Base-by-base conservation (phyloP, 768 basidiomycete genomes). In the Serendipita vermifera region DNA sequence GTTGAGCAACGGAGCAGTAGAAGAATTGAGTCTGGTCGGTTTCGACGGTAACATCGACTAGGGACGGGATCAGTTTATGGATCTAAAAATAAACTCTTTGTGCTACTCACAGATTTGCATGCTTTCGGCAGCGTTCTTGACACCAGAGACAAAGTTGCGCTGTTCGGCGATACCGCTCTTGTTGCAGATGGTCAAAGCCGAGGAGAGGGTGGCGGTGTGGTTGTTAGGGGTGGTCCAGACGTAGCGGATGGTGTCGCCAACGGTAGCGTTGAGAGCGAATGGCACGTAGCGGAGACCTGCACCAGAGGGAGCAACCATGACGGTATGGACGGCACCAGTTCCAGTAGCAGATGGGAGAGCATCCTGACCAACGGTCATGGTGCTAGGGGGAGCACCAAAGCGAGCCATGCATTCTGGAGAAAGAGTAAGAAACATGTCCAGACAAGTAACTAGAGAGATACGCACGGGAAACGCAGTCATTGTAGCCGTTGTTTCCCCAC, bases 191-290 rank as follows among this genome's bases (percentile, higher is more conserved):
- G 69, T 64, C 58, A 86, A 73, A 41, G 72, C 64, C 0, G 84
- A 85, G 15, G 79, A 79, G 73, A 87, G 84, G 62, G 87, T 89
- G 63, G 88, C 87, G 31, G 85, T 88, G 73, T 87, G 86, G 64
- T 77, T 78, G 72, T 83, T 78, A 9, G 14, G 14, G 54, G 83
- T 85, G 56, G 77, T 76, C 86, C 86, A 90, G 69, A 81, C 72
- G 73, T 81, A 88, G 65, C 74, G 71, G 70, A 89, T 67, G 62
- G 82, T 85, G 68, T 87, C 85, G 55, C 86, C 86, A 58, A 82
- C 77, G 31, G 82, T 79, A 3, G 83, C 85, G 64, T 86, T 85
- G 60, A 82, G 67, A 24, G 80, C 79, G 69, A 85, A 85, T 32
- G 86, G 86, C 54, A 87, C 72, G 63, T 80, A 85, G 58, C 83